Percentiles rank a stretch among this genome's conserved stretches.
phyloP scores from a whole-genome alignment of 2,329 filamentous ascomycete species.

The Thelonectria discophora region DNA sequence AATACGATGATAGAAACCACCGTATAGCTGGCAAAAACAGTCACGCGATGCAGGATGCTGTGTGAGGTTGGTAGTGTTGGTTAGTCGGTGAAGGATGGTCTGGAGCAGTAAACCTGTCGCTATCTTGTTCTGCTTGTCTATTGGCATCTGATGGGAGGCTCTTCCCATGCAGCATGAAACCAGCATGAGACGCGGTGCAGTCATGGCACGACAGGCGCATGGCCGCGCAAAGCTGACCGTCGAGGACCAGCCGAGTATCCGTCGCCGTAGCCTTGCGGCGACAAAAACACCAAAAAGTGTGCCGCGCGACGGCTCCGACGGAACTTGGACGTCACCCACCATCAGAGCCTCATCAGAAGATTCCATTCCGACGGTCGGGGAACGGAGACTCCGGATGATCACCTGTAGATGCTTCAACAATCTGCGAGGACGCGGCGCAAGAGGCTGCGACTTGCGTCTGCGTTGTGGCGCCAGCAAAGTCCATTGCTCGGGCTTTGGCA shows the following conservation, averaged over 20 bases:
- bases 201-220: conserved; percentile 5
- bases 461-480: conserved; percentile 33
- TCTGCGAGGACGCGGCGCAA: conserved; percentile 31
- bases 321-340: conserved; percentile 4
- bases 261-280: conserved; percentile 8
- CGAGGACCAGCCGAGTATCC: conserved; percentile 14
- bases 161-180: background rate
- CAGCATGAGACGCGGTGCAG: conserved; percentile 1
- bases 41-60: conserved; percentile 13
- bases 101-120: background rate
- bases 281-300: background rate
- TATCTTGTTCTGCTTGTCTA: background rate
- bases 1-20: conserved; percentile 46
- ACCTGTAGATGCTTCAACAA: conserved; percentile 21
- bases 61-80: background rate
- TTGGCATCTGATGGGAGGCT: background rate
- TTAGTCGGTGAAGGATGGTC: conserved; percentile 15
- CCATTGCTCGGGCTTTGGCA: conserved; percentile 39
- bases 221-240: background rate
- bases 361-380: background rate
- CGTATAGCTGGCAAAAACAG: conserved; percentile 48
- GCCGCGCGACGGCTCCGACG: background rate
- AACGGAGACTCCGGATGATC: conserved; percentile 21
- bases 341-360: conserved; percentile 3
- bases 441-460: background rate